Evolutionary conservation across 23 red algal species (phyloP), one percentile per base, ranked within the genome.

Genomic region (Agarophyton chilense): DNA sequence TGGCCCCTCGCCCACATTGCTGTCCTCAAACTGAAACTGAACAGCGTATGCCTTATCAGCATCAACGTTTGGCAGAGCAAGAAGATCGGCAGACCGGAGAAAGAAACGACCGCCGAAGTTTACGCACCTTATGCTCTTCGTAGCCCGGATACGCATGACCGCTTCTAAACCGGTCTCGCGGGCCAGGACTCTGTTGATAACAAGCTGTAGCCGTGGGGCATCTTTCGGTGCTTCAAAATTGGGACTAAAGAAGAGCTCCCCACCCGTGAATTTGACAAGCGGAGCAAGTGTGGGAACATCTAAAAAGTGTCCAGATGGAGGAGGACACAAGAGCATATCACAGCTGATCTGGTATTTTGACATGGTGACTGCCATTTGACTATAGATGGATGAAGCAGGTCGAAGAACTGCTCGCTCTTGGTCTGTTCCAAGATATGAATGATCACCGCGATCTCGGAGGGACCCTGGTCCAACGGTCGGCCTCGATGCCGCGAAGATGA

Each of bases 41-140:
- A 99, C 97, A 25, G 77, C 97, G 42, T 93, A 99, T 16, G 97
- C 75, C 72, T 96, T 96, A 84, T 99, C 97, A 7, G 82, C 57
- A 45, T 99, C 97, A 12, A 92, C 92, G 45, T 90, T 94, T 14
- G 97, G 97, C 55, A 95, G 67, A 10, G 97, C 92, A 40, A 99
- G 81, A 3, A 99, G 77, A 51, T 99, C 97, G 19, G 93, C 93
- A 28, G 81, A 92, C 53, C 94, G 62, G 41, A 93, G 64, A 63
- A 99, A 99, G 86, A 99, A 99, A 34, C 97, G 97, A 44, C 97
- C 97, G 45, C 93, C 92, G 78, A 99, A 99, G 34, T 87, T 55
- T 16, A 66, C 29, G 54, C 93, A 96, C 19, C 94, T 81, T 26
- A 95, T 90, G 38, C 97, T 91, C 63, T 92, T 92, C 53, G 92